Evolutionary conservation across 768 basidiomycete species (phyloP), one percentile per base, ranked within the genome.

Genomic region (Leucosporidium yakuticum): DNA sequence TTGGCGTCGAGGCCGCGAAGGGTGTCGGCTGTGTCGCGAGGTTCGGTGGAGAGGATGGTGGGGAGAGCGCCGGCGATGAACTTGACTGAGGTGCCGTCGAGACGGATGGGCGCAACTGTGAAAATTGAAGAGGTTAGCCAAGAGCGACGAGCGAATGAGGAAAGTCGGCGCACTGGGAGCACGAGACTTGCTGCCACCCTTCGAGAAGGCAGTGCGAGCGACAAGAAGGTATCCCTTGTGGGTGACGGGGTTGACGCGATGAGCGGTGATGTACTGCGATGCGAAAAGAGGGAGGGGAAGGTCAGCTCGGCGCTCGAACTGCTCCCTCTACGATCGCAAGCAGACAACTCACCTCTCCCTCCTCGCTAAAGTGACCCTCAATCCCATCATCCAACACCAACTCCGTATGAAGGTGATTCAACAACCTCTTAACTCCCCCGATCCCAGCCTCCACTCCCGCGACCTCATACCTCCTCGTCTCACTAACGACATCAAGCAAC

Each of bases 301-400:
- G 49, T 62, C 63, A 34, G 12, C 47, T 49, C 57, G 21, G 25
- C 23, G 21, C 56, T 29, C 54, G 62, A 23, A 36, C 3, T 57
- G 15, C 54, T n/a, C 55, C n/a, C 32, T n/a, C 39, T 23, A 19
- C 48, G 12, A 31, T 4, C 1, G 58, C 49, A 23, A 63, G 64
- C 34, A 53, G 32, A 62, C 23, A 31, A 85, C 89, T 79, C 77
- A 90, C 94, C 77, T 97, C 87, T 70, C 90, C 92, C 78, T 98
- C 96, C 78, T 97, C 92, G 75, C 94, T 94, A 15, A 98, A 91
- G 80, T 97, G 91, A 0, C 92, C 95, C 78, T 99, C 96, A 67
- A 87, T 85, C 70, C 84, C 97, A 0, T 86, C 89, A 3, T 83
- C 86, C n/a, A 91, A 80, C 4, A 90, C 84, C 90, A 98, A 92